Conservation (phyloP, 202 grass and related monocot species). For the Brachypodium distachyon region DNA sequence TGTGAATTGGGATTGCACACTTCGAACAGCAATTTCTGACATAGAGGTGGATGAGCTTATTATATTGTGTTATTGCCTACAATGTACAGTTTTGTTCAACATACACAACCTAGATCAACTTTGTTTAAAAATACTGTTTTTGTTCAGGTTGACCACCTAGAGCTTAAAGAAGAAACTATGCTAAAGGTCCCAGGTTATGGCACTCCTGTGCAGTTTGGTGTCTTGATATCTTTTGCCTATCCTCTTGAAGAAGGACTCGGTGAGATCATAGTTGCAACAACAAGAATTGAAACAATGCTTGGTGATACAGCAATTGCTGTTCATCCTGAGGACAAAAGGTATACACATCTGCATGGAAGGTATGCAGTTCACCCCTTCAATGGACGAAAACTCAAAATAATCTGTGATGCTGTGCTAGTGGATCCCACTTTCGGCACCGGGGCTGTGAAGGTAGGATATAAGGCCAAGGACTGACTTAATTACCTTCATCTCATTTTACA, state of each 20-base stretch:
- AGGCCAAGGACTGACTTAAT: background rate
- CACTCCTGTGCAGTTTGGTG: slow-evolving; percentile 65
- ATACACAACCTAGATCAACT: background rate
- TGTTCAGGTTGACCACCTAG: slow-evolving; percentile 78
- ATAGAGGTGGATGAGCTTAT: slow-evolving; percentile 61
- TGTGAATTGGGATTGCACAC: slow-evolving; percentile 85
- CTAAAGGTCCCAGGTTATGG: slow-evolving; percentile 69
- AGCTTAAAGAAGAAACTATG: slow-evolving; percentile 67
- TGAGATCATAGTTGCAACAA: slow-evolving; percentile 86
- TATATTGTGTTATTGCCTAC: background rate
- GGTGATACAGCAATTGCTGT: slow-evolving; percentile 87
- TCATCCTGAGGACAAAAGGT: slow-evolving; percentile 74
- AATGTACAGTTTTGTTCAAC: background rate
- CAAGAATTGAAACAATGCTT: slow-evolving; percentile 91
- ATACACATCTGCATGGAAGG: slow-evolving; percentile 76
- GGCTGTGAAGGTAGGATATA: slow-evolving; percentile 66
- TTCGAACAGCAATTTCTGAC: slow-evolving; percentile 91
- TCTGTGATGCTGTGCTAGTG: slow-evolving; percentile 73
- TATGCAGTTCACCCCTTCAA: slow-evolving; percentile 82
- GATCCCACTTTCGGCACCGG: slow-evolving; percentile 84
- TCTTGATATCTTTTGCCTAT: slow-evolving; percentile 92
- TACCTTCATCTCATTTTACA: background rate
- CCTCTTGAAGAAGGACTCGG: slow-evolving; percentile 68
- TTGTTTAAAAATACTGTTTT: slow-evolving; percentile 7
- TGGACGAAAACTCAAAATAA: slow-evolving; percentile 63